Percentiles rank a stretch among this genome's conserved stretches.
Conservation (phyloP, 139 green algal genomes). For the Chlamydomonas urium region DNA sequence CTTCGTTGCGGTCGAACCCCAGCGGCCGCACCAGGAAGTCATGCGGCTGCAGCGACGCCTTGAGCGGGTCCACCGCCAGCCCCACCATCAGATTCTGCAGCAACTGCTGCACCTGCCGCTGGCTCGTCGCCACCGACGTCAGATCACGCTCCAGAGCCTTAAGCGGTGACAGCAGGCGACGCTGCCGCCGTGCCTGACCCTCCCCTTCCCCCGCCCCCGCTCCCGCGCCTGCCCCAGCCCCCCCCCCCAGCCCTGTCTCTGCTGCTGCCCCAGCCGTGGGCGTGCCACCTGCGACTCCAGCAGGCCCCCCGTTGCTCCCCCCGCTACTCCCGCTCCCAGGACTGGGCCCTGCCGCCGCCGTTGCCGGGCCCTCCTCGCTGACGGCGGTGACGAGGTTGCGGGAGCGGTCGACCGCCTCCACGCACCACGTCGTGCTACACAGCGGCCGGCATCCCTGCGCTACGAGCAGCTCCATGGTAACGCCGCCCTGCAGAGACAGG, state of each 20-base stretch:
- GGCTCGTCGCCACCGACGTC: not conserved
- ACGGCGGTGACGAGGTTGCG: not conserved
- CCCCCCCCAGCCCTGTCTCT: slow-evolving; percentile 2
- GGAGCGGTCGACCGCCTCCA: slow-evolving; percentile 9
- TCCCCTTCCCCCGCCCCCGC: not conserved
- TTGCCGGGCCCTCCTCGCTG: not conserved
- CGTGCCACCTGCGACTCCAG: too few relatives aligned
- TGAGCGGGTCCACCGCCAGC: slow-evolving; percentile 28
- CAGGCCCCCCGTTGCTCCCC: too few relatives aligned
- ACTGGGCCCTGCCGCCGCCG: too few relatives aligned
- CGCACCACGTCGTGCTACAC: slow-evolving; percentile 11
- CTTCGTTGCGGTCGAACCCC: not conserved
- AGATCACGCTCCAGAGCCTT: slow-evolving; percentile 40
- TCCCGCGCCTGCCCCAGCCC: not conserved
- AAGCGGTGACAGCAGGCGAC: slow-evolving; percentile 27
- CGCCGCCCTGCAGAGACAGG: slow-evolving; percentile 37
- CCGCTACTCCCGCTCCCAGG: too few relatives aligned
- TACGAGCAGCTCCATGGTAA: slow-evolving; percentile 50
- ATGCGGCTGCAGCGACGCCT: not conserved
- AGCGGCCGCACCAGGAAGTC: slow-evolving; percentile 42
- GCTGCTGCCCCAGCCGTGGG: too few relatives aligned
- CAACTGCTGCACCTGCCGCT: not conserved
- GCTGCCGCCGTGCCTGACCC: too few relatives aligned
- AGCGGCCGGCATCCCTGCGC: slow-evolving; percentile 51
- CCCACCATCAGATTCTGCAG: slow-evolving; percentile 36